Evolutionary conservation across 768 basidiomycete species (phyloP).

Genomic region (Arthromyces matolae): DNA sequence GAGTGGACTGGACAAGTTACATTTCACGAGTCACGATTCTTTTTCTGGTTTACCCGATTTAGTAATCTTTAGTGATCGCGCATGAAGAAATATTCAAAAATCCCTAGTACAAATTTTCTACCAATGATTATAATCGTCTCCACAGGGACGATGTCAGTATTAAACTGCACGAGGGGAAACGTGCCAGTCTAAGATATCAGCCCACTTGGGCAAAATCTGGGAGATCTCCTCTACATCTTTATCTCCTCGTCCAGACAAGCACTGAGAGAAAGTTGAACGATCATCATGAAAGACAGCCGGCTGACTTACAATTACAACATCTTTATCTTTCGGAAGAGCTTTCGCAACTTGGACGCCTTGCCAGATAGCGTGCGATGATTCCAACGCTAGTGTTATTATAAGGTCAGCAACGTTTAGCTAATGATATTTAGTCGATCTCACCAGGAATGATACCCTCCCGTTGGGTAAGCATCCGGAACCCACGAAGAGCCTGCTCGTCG

Average conservation of each 20-base stretch:
- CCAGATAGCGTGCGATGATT: slow-evolving; percentile 97
- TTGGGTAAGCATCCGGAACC: slow-evolving; percentile 89
- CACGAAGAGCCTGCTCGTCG: slow-evolving; percentile 90
- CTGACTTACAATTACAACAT: slow-evolving; percentile 90
- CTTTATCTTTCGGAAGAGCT: slow-evolving; percentile 75
- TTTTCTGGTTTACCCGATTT: slow-evolving; percentile 11
- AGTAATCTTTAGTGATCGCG: background rate
- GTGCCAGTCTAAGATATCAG: slow-evolving; percentile 91
- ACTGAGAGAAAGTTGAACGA: slow-evolving; percentile 41
- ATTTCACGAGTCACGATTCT: slow-evolving; percentile 9
- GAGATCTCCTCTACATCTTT: slow-evolving; percentile 98
- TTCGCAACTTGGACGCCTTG: slow-evolving; percentile 82
- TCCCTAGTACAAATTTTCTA: too few species aligned
- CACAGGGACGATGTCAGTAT: too few species aligned
- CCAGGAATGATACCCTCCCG: slow-evolving; percentile 96
- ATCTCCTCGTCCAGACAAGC: slow-evolving; percentile 92
- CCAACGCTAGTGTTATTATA: slow-evolving; percentile 68
- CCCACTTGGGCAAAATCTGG: slow-evolving; percentile 94
- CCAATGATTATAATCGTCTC: too few species aligned
- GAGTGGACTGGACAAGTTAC: background rate
- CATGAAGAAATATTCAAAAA: too few species aligned
- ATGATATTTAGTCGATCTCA: slow-evolving; percentile 27
- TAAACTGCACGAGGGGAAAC: slow-evolving; percentile 41
- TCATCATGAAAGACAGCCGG: background rate
- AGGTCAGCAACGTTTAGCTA: slow-evolving; percentile 3